Base-by-base conservation (phyloP, 192 early-diverging fungal genomes). In the Coemansia sp. region DNA sequence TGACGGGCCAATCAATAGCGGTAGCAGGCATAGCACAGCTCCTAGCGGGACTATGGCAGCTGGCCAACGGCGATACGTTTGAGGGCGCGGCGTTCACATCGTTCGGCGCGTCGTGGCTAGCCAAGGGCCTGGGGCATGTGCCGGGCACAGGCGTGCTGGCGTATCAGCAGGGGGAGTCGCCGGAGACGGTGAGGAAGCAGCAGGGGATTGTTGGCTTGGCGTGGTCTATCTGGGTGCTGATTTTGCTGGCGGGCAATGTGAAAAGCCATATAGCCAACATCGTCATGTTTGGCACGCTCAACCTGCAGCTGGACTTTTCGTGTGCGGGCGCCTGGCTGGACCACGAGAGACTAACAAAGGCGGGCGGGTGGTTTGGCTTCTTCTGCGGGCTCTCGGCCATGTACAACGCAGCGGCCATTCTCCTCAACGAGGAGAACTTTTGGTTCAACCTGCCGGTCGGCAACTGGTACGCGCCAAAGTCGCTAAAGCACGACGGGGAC, bases 61-160 rank as follows among this genome's bases (percentile, higher is more conserved):
- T 82, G 10, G 79, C 79, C 61, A 82, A 82, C 65, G 79, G 79
- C 20, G 74, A 82, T 21, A 76, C 79, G 1, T 82, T 82, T 43
- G 79, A 82, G 48, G 79, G 79, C 7, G 79, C 79, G 0, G 74
- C 74, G 11, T 82, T 82, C 33, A 73, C 71, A 5, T 73, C 79
- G 55, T 82, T 82, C 59, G 79, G 79, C 0, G 74, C 70, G 1
- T 51, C 70, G 4, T 82, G 79, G 79, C 34, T 82, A 21, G 79
- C 79, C 38, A 76, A 76, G 57, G 79, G 74, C 0, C 28, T 76
- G 28, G 71, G 66, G 0, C 51, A 62, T 5, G 62, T 82, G 0
- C 79, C 79, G 0, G 73, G 79, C 0, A 38, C 65, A 6, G 79
- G 79, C 37, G 70, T 76, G 1, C 7, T 70, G 5, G 79, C 62